Conservation (phyloP, 495 filamentous ascomycete genomes). For the Podospora conica region DNA sequence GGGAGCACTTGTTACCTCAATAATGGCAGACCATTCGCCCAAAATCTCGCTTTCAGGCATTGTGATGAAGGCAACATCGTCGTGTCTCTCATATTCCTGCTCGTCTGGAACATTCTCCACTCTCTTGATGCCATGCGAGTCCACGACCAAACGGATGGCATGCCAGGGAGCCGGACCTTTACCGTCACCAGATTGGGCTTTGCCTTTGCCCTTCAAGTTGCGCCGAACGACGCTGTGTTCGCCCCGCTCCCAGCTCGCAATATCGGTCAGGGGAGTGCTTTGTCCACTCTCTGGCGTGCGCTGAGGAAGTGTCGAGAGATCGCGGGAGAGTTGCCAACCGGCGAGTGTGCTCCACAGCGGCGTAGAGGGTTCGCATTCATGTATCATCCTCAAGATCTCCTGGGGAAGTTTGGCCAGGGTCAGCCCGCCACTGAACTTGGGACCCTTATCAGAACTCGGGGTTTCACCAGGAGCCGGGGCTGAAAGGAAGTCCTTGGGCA, state of each 20-base stretch:
- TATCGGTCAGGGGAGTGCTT: background rate
- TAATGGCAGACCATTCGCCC: background rate
- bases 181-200: background rate
- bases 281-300: no score
- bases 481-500: no score
- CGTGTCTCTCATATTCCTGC: background rate
- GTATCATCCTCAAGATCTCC: background rate
- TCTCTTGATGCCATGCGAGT: background rate
- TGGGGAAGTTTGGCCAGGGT: background rate
- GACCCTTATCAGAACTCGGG: no score
- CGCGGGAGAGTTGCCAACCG: background rate
- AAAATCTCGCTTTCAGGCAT: background rate
- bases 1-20: background rate
- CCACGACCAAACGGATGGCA: background rate
- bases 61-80: background rate
- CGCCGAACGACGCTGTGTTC: background rate
- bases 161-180: no score
- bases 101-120: background rate
- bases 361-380: background rate
- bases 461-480: no score
- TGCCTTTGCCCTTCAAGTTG: no score
- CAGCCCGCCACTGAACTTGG: no score
- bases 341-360: background rate
- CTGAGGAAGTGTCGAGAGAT: no score
- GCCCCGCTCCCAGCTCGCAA: background rate